Conservation (phyloP, 1,284 basidiomycete species). For the Boletus semigastroideus region DNA sequence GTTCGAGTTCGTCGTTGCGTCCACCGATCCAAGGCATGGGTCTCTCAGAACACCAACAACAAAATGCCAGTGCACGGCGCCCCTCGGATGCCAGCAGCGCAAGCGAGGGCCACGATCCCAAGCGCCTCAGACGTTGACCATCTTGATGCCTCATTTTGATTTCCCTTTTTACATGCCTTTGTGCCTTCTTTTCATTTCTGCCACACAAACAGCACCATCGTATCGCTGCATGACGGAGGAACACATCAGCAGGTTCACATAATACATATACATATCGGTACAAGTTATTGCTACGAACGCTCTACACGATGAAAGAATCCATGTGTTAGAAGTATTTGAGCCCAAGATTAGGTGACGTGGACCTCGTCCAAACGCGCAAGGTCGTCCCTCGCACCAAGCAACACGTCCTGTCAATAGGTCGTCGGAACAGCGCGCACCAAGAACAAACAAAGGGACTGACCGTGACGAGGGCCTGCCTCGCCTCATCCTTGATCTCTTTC, state of each 20-base stretch:
- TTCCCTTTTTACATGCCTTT: neutral
- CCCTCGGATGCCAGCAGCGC: conserved; percentile 41
- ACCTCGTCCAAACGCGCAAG: conserved; percentile 40
- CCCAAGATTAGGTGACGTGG: conserved; percentile 11
- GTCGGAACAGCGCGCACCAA: neutral
- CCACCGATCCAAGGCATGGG: conserved; percentile 45
- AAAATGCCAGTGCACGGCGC: conserved; percentile 19
- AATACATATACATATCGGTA: neutral
- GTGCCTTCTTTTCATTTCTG: neutral
- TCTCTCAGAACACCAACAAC: conserved; percentile 32
- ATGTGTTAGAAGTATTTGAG: neutral
- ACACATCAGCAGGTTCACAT: neutral
- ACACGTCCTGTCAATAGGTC: conserved; percentile 39
- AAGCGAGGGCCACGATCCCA: conserved; percentile 46
- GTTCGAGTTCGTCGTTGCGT: conserved; percentile 12
- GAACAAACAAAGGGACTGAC: conserved; percentile 30
- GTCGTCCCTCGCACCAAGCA: conserved; percentile 47
- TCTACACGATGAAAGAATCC: neutral
- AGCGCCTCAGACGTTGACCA: conserved; percentile 45
- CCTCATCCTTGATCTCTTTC: conserved; percentile 65
- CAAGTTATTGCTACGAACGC: neutral
- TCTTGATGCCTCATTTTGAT: neutral
- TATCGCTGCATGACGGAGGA: neutral
- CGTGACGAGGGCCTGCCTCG: conserved; percentile 54
- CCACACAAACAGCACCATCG: neutral